Percentiles rank a stretch among this genome's conserved stretches.
Evolutionary conservation across 164 flowering plant genomes (phyloP).

Genomic region (Stephania cephalantha): DNA sequence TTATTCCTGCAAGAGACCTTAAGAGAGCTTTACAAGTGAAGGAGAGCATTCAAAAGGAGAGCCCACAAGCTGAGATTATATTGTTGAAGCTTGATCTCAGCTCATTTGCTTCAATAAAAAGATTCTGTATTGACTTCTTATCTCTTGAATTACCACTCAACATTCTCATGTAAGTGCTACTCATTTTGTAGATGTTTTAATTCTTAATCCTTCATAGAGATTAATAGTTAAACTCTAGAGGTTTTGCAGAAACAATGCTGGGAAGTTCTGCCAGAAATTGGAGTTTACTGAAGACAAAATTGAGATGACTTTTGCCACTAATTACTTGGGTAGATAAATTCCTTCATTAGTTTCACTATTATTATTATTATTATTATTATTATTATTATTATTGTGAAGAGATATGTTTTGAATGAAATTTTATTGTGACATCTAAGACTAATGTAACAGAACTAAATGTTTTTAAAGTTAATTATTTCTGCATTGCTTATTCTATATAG

Average conservation of each 20-base stretch:
- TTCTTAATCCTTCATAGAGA: neutral
- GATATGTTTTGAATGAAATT: too few relatives aligned
- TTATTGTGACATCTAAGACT: too few relatives aligned
- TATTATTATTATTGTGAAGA: neutral
- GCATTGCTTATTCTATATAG: too few relatives aligned
- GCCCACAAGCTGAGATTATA: constrained; percentile 58
- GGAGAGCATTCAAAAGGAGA: constrained; percentile 51
- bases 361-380: neutral
- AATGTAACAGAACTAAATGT: too few relatives aligned
- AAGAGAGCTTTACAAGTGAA: constrained; percentile 54
- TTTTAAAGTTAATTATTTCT: too few relatives aligned
- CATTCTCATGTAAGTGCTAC: constrained; percentile 68
- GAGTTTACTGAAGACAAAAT: constrained; percentile 91
- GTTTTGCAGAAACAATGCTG: constrained; percentile 88
- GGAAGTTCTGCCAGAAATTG: constrained; percentile 66
- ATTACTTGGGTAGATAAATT: constrained; percentile 70
- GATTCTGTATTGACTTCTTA: constrained; percentile 64
- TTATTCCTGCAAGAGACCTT: constrained; percentile 80
- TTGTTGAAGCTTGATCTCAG: constrained; percentile 78
- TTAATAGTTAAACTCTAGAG: neutral
- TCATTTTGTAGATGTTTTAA: neutral
- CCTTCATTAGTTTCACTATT: neutral
- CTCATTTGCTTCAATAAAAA: constrained; percentile 68
- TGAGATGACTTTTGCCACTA: constrained; percentile 95
- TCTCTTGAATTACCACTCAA: constrained; percentile 76